Conservation (phyloP, 306 rosid species). For the Prinsepia uniflora region DNA sequence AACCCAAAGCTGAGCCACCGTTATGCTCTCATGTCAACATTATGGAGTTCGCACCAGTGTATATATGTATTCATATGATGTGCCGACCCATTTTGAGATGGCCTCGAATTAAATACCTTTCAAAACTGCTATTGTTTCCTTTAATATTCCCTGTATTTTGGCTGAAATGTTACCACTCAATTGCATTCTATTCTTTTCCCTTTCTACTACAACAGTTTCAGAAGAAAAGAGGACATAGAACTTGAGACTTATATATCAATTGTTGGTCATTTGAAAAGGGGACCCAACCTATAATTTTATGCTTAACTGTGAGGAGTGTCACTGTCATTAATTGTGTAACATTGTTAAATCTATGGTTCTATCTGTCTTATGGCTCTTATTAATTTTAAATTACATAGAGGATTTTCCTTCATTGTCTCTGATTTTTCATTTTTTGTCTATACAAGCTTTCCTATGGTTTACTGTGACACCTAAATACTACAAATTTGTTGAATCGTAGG, state of each 20-base stretch:
- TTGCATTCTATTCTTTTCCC: background rate
- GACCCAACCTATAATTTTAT: background rate
- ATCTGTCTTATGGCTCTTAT: background rate
- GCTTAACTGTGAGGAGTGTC: background rate
- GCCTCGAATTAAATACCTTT: background rate
- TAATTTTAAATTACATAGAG: background rate
- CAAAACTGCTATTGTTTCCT: background rate
- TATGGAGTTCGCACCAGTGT: background rate
- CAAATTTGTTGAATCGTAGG: conserved; percentile 35
- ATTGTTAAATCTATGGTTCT: background rate
- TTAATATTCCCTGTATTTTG: background rate
- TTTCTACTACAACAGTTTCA: background rate
- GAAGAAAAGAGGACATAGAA: too few relatives aligned
- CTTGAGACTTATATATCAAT: background rate
- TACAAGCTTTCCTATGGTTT: background rate
- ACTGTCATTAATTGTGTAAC: background rate
- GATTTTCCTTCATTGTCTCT: background rate
- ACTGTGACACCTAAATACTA: conserved; percentile 10
- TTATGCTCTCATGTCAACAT: background rate
- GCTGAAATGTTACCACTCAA: background rate
- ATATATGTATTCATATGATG: too few relatives aligned
- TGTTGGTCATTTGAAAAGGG: background rate
- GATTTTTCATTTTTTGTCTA: background rate
- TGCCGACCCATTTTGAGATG: too few relatives aligned
- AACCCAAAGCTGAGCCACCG: background rate